Base-by-base conservation (phyloP, 108 stramenopile genomes). In the Cylindrotheca fusiformis region DNA sequence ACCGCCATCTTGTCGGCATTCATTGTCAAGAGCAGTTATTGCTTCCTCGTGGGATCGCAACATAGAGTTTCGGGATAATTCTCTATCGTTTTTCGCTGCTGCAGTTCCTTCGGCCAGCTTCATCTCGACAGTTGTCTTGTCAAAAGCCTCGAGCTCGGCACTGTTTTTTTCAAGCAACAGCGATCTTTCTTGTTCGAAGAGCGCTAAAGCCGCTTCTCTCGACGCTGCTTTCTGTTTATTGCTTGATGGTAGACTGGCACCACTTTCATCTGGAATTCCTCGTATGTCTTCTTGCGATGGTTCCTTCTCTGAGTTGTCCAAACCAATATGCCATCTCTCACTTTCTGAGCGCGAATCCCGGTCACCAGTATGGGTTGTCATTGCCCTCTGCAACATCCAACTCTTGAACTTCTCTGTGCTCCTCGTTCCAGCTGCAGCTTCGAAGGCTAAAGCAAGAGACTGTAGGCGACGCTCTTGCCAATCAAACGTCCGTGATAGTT, bases 381-480 rank as follows among this genome's bases (percentile, higher is more conserved):
- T 8, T 17, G 74, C 69, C 26, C 85, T 71, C 33, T 78, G 32
- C 60, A 61, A 73, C 60, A 87, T 71, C 87, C 88, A 87, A 14
- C 47, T n/a, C 19, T 82, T 53, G 23, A 93, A 63, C 26, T 59
- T 55, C 19, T 25, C 56, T 53, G 79, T 81, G 55, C 68, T 69
- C 23, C 58, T 53, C 18, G 85, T 72, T 24, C 92, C 92, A 22
- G 82, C 83, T 17, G 92, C 84, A 26, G 88, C 88, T 68, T 90
- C 92, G 31, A 93, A 68, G 28, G 92, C 86, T 29, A 87, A 55
- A 45, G 70, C 70, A 41, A 93, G 67, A 12, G 87, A 83, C 60
- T 90, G 92, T 19, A 93, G 72, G 8, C 92, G 74, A 32, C 92
- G 75, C 48, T 90, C 87, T 58, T 79, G 77, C 92, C 92, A 93